Evolutionary conservation across 441 rosid species (phyloP).

Genomic region (Hura crepitans): DNA sequence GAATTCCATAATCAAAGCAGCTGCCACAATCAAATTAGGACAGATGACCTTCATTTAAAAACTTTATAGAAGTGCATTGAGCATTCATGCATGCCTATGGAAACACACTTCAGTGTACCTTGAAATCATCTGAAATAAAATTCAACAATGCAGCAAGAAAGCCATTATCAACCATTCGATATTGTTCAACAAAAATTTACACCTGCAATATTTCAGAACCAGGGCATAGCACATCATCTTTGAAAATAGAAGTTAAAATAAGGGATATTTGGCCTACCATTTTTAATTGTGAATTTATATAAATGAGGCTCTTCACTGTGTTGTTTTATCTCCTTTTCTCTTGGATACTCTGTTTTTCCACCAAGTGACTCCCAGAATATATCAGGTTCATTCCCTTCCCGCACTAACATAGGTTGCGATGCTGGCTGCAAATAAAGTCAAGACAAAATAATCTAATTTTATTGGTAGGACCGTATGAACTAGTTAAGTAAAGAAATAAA

Average conservation of each 20-base stretch:
- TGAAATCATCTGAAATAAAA: slow-evolving; percentile 50
- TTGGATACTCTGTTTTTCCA: slow-evolving; percentile 74
- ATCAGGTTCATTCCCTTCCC: slow-evolving; percentile 89
- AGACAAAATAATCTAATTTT: slow-evolving; percentile 4
- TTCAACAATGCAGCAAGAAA: slow-evolving; percentile 37
- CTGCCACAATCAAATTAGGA: slow-evolving; percentile 6
- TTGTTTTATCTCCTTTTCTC: slow-evolving; percentile 50
- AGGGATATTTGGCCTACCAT: slow-evolving; percentile 50
- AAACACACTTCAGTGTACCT: slow-evolving; percentile 39
- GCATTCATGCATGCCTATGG: slow-evolving; percentile 20
- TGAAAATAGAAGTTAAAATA: slow-evolving; percentile 24
- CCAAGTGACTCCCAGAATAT: slow-evolving; percentile 80
- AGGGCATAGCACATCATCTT: slow-evolving; percentile 38
- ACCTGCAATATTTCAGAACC: slow-evolving; percentile 43
- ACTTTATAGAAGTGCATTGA: slow-evolving; percentile 18
- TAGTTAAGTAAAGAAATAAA: not conserved
- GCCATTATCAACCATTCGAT: slow-evolving; percentile 39
- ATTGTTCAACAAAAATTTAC: slow-evolving; percentile 31
- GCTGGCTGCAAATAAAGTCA: slow-evolving; percentile 53
- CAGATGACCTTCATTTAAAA: slow-evolving; percentile 9
- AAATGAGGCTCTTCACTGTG: slow-evolving; percentile 62
- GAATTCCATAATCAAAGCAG: slow-evolving; percentile 10
- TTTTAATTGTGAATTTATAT: slow-evolving; percentile 41
- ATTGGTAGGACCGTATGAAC: not conserved
- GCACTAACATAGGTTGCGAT: slow-evolving; percentile 65